Evolutionary conservation across 768 basidiomycete genomes (phyloP).

Genomic region (Hericium alpestre): DNA sequence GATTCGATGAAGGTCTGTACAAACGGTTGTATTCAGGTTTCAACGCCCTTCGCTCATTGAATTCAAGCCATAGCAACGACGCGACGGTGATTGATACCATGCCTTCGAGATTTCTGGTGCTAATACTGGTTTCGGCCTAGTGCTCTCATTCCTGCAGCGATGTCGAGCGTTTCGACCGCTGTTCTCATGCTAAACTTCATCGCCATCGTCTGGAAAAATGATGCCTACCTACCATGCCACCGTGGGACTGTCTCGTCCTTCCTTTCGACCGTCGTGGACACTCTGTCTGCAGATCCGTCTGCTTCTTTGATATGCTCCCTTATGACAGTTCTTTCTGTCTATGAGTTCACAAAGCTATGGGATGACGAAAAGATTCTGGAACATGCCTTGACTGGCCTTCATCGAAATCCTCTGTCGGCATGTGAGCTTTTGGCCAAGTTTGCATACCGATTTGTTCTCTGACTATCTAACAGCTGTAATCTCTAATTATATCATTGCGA

Average conservation of each 20-base stretch:
- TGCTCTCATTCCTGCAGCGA: no score
- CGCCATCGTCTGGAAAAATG: not conserved
- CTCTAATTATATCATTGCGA: conserved; percentile 25
- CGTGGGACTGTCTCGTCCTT: not conserved
- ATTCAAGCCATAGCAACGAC: no score
- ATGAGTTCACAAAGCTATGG: conserved; percentile 3
- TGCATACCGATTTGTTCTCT: not conserved
- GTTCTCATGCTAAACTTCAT: not conserved
- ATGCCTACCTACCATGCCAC: not conserved
- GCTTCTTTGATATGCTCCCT: conserved; percentile 19
- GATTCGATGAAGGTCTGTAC: not conserved
- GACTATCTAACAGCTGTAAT: conserved; percentile 6
- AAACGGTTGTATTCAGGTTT: no score
- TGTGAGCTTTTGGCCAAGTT: conserved; percentile 24
- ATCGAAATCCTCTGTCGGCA: conserved; percentile 26
- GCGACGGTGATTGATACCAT: no score
- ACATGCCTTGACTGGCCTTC: conserved; percentile 19
- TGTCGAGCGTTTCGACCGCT: no score
- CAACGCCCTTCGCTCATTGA: no score
- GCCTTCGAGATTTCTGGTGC: no score
- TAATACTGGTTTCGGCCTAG: no score
- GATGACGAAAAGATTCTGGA: conserved; percentile 29
- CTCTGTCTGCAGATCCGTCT: not conserved
- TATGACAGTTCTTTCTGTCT: conserved; percentile 22
- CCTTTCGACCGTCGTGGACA: not conserved